Percentiles rank a stretch among this genome's conserved stretches.
phyloP scores from a whole-genome alignment of 768 basidiomycete species.

The Lentinula guzmanii region DNA sequence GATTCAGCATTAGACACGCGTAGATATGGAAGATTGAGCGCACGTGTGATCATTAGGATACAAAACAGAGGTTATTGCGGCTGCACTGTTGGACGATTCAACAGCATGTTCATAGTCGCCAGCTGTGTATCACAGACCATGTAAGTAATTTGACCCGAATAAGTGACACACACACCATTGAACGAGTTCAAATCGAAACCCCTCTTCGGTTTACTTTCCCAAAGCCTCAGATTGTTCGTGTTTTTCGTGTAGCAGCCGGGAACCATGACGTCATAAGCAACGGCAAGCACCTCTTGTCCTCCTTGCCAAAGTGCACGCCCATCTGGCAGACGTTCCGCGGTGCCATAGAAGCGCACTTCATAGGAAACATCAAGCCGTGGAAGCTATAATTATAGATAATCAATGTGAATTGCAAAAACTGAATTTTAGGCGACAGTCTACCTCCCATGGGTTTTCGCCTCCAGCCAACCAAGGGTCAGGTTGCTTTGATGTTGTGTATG shows the following conservation, averaged over 20 bases:
- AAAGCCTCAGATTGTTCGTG: conserved; percentile 84
- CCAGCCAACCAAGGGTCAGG: conserved; percentile 83
- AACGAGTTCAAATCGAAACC: conserved; percentile 94
- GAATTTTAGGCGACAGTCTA: not conserved
- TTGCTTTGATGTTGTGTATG: conserved; percentile 34
- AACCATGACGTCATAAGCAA: conserved; percentile 94
- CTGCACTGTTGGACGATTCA: conserved; percentile 83
- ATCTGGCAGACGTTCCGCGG: conserved; percentile 60
- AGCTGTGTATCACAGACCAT: conserved; percentile 33
- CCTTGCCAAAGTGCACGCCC: conserved; percentile 74
- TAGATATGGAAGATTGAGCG: conserved; percentile 15
- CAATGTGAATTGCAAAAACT: not conserved
- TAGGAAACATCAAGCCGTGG: conserved; percentile 80
- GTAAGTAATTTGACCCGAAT: not conserved
- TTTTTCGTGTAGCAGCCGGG: conserved; percentile 80
- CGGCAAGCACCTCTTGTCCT: conserved; percentile 89
- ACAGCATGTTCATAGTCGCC: conserved; percentile 93
- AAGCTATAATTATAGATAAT: conserved; percentile 27
- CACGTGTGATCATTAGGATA: conserved; percentile 93
- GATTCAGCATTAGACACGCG: not conserved
- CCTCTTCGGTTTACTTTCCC: conserved; percentile 83
- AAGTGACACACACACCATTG: conserved; percentile 56
- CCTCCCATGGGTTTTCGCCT: conserved; percentile 70
- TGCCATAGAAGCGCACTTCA: conserved; percentile 86
- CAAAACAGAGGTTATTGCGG: conserved; percentile 89